These are phyloP conservation scores for Chlorella vulgaris DNA, from an alignment of 139 green algal genomes.

Conservation along the genomic window DNA sequence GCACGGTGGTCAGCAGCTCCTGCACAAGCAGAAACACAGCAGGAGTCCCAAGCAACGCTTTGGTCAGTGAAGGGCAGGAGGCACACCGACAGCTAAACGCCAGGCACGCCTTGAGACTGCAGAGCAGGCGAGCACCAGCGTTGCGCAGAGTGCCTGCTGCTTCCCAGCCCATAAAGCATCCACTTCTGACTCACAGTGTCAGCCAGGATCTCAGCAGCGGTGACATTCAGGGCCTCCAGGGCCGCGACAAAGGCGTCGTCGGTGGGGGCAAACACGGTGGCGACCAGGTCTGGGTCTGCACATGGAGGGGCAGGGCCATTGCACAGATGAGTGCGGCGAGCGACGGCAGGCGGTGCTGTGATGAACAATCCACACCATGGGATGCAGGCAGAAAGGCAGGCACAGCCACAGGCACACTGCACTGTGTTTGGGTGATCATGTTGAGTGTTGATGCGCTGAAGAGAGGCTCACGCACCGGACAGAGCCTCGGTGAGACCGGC, in stretches of 20 bases:
- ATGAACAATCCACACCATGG: too few species aligned
- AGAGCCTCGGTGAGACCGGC: neutral
- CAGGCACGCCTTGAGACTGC: too few species aligned
- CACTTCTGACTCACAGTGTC: neutral
- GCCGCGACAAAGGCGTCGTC: neutral
- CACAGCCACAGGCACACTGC: neutral
- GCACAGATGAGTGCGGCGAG: neutral
- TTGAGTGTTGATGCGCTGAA: neutral
- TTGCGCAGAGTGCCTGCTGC: too few species aligned
- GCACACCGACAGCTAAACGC: too few species aligned
- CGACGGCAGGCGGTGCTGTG: neutral
- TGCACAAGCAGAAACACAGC: neutral
- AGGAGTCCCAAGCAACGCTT: neutral
- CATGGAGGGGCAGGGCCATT: neutral
- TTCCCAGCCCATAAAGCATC: too few species aligned
- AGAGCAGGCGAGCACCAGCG: too few species aligned
- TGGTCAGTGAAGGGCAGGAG: too few species aligned
- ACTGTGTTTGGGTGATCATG: too few species aligned
- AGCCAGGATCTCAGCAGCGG: neutral
- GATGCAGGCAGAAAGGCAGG: too few species aligned
- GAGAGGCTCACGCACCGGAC: neutral
- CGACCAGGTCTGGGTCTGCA: neutral
- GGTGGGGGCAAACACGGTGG: constrained; percentile 5
- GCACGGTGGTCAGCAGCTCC: neutral
- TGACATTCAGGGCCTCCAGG: neutral